Conservation (phyloP, 495 filamentous ascomycete species). For the Venustampulla echinocandica region DNA sequence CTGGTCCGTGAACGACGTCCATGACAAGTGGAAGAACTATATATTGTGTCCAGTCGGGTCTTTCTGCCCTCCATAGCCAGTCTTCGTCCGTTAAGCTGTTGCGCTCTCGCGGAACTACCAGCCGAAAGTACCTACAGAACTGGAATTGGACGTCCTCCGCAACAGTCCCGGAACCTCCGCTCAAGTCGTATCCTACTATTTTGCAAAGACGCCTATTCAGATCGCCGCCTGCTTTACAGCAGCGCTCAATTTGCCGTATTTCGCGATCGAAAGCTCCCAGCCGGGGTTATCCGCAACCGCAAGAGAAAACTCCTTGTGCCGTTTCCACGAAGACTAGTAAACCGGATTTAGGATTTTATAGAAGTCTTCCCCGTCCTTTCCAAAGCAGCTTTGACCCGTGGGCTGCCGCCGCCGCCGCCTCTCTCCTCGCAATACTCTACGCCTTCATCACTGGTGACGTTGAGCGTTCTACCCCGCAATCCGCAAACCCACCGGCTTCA, state of each 20-base stretch:
- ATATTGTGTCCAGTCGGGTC: background rate
- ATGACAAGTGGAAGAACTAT: background rate
- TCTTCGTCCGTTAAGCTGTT: background rate
- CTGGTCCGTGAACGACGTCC: background rate
- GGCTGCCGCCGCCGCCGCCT: constrained; percentile 2
- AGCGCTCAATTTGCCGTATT: background rate
- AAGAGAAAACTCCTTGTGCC: background rate
- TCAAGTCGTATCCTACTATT: background rate
- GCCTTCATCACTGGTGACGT: constrained; percentile 5
- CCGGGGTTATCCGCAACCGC: too few species aligned
- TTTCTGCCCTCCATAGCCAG: background rate
- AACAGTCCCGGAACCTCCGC: background rate
- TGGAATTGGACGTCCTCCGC: background rate
- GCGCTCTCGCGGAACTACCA: background rate
- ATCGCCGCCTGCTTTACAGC: background rate
- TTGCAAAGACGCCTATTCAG: too few species aligned
- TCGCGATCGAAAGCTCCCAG: too few species aligned
- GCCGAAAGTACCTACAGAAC: background rate
- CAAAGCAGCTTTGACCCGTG: constrained; percentile 12
- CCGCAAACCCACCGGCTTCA: too few species aligned
- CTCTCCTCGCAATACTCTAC: constrained; percentile 3
- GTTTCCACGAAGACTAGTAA: background rate
- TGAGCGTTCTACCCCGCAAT: too few species aligned
- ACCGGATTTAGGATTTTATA: too few species aligned
- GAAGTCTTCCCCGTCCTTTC: background rate